A percentile compares a stretch with the other conserved stretches of the same genome.
Conservation (phyloP, 306 rosid genomes). For the Vigna angularis region DNA sequence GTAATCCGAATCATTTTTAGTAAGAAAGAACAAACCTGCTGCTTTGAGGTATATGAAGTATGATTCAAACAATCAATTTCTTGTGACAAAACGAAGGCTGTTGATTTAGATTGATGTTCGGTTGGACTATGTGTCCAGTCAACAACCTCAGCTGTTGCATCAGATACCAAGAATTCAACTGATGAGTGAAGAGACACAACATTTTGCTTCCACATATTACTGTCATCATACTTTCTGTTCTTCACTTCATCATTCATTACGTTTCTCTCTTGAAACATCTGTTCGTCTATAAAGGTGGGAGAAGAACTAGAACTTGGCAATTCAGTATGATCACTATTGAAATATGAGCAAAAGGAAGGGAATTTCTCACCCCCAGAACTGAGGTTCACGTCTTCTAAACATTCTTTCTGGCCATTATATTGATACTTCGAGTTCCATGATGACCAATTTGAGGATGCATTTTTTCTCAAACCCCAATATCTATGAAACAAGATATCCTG, state of each 20-base stretch:
- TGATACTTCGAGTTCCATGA: conserved; percentile 41
- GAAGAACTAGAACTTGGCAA: conserved; percentile 33
- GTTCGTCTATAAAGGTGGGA: conserved; percentile 26
- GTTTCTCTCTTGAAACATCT: conserved; percentile 39
- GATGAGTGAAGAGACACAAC: conserved; percentile 34
- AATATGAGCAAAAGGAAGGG: conserved; percentile 44
- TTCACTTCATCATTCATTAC: conserved; percentile 41
- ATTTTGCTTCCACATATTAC: conserved; percentile 16
- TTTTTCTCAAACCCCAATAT: conserved; percentile 61
- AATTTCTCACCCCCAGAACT: conserved; percentile 49
- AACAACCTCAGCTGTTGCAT: conserved; percentile 35
- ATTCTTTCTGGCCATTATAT: conserved; percentile 43
- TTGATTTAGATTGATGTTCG: conserved; percentile 43
- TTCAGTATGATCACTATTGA: conserved; percentile 24
- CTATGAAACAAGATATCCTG: conserved; percentile 56
- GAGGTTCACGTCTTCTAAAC: conserved; percentile 42
- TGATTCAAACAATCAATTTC: conserved; percentile 49
- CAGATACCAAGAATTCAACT: conserved; percentile 35
- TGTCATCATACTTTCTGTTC: conserved; percentile 37
- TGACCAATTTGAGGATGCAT: conserved; percentile 40
- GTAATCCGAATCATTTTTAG: background rate
- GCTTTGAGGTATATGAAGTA: conserved; percentile 48
- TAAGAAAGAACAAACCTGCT: conserved; percentile 58
- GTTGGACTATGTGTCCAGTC: conserved; percentile 32
- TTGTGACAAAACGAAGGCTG: conserved; percentile 21